Percentiles rank a stretch among this genome's conserved stretches.
These are phyloP conservation scores for Pichiaceae sp. DNA, from an alignment of 1,139 yeast genomes.

Conservation along the genomic window DNA sequence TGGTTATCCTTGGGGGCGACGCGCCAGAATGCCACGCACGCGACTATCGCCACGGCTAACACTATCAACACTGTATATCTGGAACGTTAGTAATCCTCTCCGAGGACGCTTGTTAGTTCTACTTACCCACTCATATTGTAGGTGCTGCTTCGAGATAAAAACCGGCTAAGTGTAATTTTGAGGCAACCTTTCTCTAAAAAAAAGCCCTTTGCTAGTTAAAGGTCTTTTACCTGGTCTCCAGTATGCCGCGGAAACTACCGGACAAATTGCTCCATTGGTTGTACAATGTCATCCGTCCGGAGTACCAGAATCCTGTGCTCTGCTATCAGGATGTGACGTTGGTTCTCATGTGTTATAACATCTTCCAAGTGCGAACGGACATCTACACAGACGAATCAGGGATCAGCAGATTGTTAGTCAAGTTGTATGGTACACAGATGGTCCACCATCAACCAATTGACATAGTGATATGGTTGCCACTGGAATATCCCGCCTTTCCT, in stretches of 20 bases:
- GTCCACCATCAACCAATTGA: slow-evolving; percentile 33
- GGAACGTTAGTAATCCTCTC: slow-evolving; percentile 16
- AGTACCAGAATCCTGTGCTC: slow-evolving; percentile 40
- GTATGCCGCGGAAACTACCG: slow-evolving; percentile 48
- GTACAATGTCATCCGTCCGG: slow-evolving; percentile 43
- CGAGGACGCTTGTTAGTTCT: too few relatives aligned
- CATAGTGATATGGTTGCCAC: slow-evolving; percentile 71
- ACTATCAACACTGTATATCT: slow-evolving; percentile 58
- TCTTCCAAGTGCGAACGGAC: slow-evolving; percentile 59
- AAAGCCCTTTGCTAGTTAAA: too few relatives aligned
- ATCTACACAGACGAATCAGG: slow-evolving; percentile 61
- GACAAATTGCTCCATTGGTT: slow-evolving; percentile 48
- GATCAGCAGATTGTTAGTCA: slow-evolving; percentile 47
- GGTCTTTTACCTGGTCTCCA: too few relatives aligned
- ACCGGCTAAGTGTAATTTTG: too few relatives aligned
- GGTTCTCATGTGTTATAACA: slow-evolving; percentile 37
- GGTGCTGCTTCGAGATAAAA: background rate
- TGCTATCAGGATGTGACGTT: slow-evolving; percentile 57
- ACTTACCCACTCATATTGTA: slow-evolving; percentile 29
- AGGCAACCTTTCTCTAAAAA: too few relatives aligned
- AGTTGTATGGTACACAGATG: slow-evolving; percentile 41
- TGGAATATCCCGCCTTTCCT: slow-evolving; percentile 50
- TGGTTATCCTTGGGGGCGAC: slow-evolving; percentile 43
- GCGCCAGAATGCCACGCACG: slow-evolving; percentile 52
- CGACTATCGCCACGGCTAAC: slow-evolving; percentile 48